Base-by-base conservation (phyloP, 345 rosid species). In the Linum lewisii region DNA sequence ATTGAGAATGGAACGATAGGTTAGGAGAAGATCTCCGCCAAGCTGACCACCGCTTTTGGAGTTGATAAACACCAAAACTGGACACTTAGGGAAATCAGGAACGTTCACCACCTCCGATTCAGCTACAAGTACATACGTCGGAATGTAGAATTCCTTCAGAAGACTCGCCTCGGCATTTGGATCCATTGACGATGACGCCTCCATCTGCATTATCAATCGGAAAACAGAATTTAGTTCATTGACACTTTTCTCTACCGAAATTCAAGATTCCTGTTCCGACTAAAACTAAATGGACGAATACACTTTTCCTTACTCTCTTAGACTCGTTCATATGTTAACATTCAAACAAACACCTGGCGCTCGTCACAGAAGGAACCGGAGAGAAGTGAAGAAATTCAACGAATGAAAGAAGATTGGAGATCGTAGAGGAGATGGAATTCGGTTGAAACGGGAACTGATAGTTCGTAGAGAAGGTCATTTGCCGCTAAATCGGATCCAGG, bases 31-130 rank as follows among this genome's bases (percentile, higher is more conserved):
- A 59, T 82, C 72, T 10, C 86, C 89, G 52, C 97, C 96, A 54
- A 88, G 81, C 70, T 84, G 98, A 19, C 89, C 98, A 1, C 96
- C 96, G 54, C 95, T 92, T 70, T 70, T 88, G 72, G 96, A 81
- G 76, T 92, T 92, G 69, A 92, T 70, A 66, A 88, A 88, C 18
- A 88, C 95, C 24, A 92, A 56, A 51, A 84, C 76, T 0, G 98
- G 96, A 58, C 67, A 80, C 54, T 26, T 42, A 6, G 97, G 88
- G 32, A 25, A 61, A 57, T 44, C 62, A 1, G 62, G 64, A 63
- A 25, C 62, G 18, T 34, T 53, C 0, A 57, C 66, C 14, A 24
- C n/a, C 24, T 77, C 66, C 0, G 73, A 65, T 57, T 82, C 82
- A 22, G 83, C 73, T n/a, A 54, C 60, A 24, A 90, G 68, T 23